These are phyloP conservation scores for Pleurotus tuber-regium DNA, from an alignment of 768 basidiomycete genomes.

Conservation along the genomic window DNA sequence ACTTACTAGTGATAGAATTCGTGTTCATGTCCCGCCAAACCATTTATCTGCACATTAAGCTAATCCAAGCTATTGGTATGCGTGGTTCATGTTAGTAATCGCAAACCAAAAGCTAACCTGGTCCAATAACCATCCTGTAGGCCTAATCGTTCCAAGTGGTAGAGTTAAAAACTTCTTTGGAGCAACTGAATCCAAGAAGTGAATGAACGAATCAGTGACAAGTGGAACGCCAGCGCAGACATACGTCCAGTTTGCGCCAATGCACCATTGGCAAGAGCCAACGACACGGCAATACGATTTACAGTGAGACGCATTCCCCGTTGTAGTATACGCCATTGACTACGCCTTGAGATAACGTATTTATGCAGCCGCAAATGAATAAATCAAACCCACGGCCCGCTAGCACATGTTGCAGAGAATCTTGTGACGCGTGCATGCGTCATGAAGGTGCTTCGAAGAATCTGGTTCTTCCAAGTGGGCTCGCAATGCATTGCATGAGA, in stretches of 20 bases:
- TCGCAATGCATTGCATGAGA: no score
- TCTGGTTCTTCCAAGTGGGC: no score
- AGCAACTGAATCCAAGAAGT: conserved; percentile 28
- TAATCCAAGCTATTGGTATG: conserved; percentile 15
- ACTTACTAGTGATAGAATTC: conserved; percentile 40
- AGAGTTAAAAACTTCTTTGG: conserved; percentile 39
- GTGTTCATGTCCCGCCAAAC: conserved; percentile 41
- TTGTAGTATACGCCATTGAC: neutral
- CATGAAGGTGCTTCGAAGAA: no score
- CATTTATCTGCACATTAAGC: conserved; percentile 42
- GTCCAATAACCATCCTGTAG: conserved; percentile 41
- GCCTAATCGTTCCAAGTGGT: conserved; percentile 36
- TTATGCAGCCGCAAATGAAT: neutral
- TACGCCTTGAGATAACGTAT: neutral
- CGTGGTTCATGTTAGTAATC: no score
- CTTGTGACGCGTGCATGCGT: no score
- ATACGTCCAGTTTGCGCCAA: conserved; percentile 3
- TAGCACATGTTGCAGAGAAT: conserved; percentile 11
- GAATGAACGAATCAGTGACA: neutral
- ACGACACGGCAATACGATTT: neutral
- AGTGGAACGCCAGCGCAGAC: neutral
- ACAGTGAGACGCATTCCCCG: neutral
- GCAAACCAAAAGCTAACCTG: no score
- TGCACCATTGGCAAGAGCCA: neutral
- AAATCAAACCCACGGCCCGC: neutral